Base-by-base conservation (phyloP, 2,329 filamentous ascomycete genomes). In the Nemania bipapillata region DNA sequence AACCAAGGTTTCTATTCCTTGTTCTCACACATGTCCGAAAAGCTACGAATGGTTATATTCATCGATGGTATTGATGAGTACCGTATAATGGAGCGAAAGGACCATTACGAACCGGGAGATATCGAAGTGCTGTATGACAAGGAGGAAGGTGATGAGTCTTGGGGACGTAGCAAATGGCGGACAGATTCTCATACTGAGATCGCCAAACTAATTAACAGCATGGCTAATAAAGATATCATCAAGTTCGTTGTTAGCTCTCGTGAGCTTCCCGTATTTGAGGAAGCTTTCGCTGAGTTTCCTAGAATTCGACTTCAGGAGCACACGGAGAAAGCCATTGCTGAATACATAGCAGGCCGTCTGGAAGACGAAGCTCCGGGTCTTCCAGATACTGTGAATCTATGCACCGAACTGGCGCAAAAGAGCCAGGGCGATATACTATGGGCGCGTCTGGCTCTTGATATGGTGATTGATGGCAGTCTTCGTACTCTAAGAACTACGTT, bases 51-150 rank as follows among this genome's bases (percentile, higher is more conserved):
- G 28, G 73, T 76, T 22, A 35, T 77, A 5, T 76, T 78, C 35
- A 74, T 78, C 22, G 77, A 78, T 42, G 76, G 72, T 4, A 73
- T 78, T n/a, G 76, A 78, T 37, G 77, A 78, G 52, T 78, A 78
- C 50, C 76, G 77, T 24, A 76, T 77, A 47, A 76, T 77, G 74
- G 76, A 77, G 28, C 75, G 76, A 30, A 77, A 77, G 54, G 76
- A 77, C 53, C 75, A 77, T 42, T 77, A 78, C 61, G 75, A 77
- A 26, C 73, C 72, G 4, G 66, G 66, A 7, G 74, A 77, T 32
- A 72, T 78, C 28, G 75, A 76, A 17, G 67, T 77, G 20, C 71
- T 71, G 28, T 76, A 77, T 35, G 73, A 74, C 56, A 74, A 72
- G 50, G 75, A 77, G 24, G 63, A 71, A 4, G 76, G 76, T 1